A percentile compares a stretch with the other conserved stretches of the same genome.
These are phyloP conservation scores for Ploettnerulaceae sp. DNA, from an alignment of 2,329 filamentous ascomycete species.

Conservation along the genomic window DNA sequence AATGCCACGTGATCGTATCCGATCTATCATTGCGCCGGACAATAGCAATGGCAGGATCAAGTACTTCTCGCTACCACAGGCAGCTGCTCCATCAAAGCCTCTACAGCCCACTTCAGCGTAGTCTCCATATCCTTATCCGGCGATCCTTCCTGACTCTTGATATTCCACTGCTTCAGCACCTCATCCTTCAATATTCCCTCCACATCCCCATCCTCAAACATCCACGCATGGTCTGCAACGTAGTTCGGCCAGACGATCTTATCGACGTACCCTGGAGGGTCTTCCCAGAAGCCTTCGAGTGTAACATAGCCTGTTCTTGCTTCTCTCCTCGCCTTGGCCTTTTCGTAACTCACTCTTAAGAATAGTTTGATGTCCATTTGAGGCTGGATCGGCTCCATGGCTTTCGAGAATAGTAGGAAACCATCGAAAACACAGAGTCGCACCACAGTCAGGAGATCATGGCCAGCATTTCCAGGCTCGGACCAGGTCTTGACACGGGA, in stretches of 20 bases:
- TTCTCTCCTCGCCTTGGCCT: constrained; percentile 60
- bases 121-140: constrained; percentile 55
- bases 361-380: constrained; percentile 75
- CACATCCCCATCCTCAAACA: constrained; percentile 69
- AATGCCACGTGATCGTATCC: too few species aligned
- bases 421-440: constrained; percentile 76
- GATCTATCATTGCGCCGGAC: too few species aligned
- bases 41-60: not conserved
- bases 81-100: constrained; percentile 47
- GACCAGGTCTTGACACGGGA: constrained; percentile 46
- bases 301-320: constrained; percentile 74
- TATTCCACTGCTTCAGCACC: constrained; percentile 41
- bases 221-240: constrained; percentile 70
- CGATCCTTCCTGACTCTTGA: constrained; percentile 45
- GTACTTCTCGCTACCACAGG: constrained; percentile 17
- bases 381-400: constrained; percentile 46
- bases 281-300: constrained; percentile 86
- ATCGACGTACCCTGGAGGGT: constrained; percentile 92
- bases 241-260: constrained; percentile 96
- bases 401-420: constrained; percentile 72
- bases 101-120: constrained; percentile 65
- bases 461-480: constrained; percentile 41
- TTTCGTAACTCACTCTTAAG: constrained; percentile 61
- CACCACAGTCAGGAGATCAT: constrained; percentile 33
- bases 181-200: constrained; percentile 46